Base-by-base conservation (phyloP, 2,329 filamentous ascomycete genomes). In the Gaeumannomyces sp. region DNA sequence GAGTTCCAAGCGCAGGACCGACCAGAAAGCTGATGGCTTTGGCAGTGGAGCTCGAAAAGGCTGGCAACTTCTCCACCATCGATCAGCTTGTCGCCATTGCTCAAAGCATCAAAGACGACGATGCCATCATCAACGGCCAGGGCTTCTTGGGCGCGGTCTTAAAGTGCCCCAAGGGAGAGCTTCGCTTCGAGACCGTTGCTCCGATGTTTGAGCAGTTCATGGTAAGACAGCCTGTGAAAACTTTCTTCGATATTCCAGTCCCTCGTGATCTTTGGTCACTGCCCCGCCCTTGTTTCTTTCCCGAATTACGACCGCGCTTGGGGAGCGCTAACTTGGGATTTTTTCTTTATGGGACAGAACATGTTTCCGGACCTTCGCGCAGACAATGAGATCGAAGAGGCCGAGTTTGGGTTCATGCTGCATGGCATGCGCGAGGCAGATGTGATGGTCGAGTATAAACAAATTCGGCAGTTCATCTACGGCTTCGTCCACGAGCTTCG, bases 381-480 rank as follows among this genome's bases (percentile, higher is more conserved):
- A 6, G 45, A 14, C 22, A n/a, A 57, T 2, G 60, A 61, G 2
- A 13, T 62, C 61, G 33, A 16, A 22, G 19, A 6, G 13, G 29
- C 14, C 4, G 29, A 29, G 4, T 62, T 62, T 25, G 25, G 6
- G 2, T 29, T 62, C 50, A 45, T 62, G 27, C 61, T 62, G 16
- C 19, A 62, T 16, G 61, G 35, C 25, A 33, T 62, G 3, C 61
- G 27, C 11, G 27, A 53, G 35, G 25, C 29, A 4, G 27, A 62
- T 4, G 28, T 29, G 13, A 33, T 53, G 22, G 8, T 62, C 14
- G 35, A 50, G 16, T 62, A 56, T n/a, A 33, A 28, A 2, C 33
- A 25, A 6, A 25, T 62, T 16, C 61, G 25, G 31, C 45, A 29
- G 61, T 62, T 62, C 61, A 16, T 62, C 25, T 56, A 56, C 10